Conservation (phyloP, 78 protist species). For the Mastigamoeba balamuthi region DNA sequence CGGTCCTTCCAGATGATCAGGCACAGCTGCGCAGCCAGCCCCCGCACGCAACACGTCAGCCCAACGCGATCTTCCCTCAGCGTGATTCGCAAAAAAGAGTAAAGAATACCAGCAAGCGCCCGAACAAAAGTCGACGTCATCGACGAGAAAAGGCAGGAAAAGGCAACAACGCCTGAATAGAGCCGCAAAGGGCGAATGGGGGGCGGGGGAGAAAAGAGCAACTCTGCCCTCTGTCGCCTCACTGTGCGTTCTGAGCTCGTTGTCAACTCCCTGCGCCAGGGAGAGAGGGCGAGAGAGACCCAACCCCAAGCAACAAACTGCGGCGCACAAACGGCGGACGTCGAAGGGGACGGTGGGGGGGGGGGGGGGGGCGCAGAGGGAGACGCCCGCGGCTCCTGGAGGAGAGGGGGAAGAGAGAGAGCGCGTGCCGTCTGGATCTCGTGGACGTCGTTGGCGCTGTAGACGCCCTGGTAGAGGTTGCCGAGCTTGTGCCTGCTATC, state of each 20-base stretch:
- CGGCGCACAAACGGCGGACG: slow-evolving; percentile 33
- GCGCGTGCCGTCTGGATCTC: slow-evolving; percentile 26
- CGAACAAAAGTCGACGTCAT: too few species aligned
- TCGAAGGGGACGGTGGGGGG: slow-evolving; percentile 15
- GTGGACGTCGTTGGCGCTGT: slow-evolving; percentile 7
- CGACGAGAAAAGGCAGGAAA: too few species aligned
- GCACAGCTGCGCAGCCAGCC: slow-evolving; percentile 5
- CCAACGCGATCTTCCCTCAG: too few species aligned
- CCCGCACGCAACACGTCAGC: too few species aligned
- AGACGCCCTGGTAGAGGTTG: slow-evolving; percentile 9
- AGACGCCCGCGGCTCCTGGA: not conserved
- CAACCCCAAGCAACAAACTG: slow-evolving; percentile 17
- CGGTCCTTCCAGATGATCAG: slow-evolving; percentile 27
- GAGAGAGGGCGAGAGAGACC: slow-evolving; percentile 18
- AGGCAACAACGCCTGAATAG: too few species aligned
- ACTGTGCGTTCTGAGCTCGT: slow-evolving; percentile 40
- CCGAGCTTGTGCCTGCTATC: slow-evolving; percentile 28
- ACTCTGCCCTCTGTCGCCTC: too few species aligned
- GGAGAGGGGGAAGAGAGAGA: not conserved
- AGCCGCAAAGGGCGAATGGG: too few species aligned
- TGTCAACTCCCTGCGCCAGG: slow-evolving; percentile 18
- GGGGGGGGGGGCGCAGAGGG: not conserved
- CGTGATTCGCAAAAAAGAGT: too few species aligned
- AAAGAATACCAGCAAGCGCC: too few species aligned
- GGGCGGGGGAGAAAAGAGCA: too few species aligned